Conservation (phyloP, 805 yeast genomes). For the Teunomyces kruisii region DNA sequence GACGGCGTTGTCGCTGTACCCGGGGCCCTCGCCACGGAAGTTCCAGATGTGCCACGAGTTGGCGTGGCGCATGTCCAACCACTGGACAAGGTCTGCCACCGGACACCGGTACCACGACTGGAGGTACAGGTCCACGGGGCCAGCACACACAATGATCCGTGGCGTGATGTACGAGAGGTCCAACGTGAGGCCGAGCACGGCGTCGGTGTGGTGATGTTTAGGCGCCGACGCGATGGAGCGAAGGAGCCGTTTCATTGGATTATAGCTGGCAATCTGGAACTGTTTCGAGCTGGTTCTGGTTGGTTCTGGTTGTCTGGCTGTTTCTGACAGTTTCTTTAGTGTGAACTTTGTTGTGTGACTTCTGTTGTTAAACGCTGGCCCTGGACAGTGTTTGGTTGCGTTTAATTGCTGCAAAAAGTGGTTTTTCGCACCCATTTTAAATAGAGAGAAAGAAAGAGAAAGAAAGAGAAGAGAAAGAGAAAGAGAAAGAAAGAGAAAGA, state of each 20-base stretch:
- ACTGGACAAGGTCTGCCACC: constrained; percentile 49
- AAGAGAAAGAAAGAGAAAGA: no score
- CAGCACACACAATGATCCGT: constrained; percentile 69
- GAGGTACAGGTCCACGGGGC: constrained; percentile 55
- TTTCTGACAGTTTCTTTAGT: no score
- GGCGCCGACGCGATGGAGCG: constrained; percentile 23
- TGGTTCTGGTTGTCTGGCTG: no score
- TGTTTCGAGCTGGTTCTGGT: no score
- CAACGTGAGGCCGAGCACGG: constrained; percentile 30
- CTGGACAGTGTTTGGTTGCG: no score
- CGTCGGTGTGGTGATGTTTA: constrained; percentile 18
- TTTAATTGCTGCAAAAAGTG: no score
- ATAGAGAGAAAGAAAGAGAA: no score
- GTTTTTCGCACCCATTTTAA: no score
- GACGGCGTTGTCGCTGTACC: constrained; percentile 41
- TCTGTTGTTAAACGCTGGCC: no score
- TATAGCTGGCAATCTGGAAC: no score
- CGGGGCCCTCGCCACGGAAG: constrained; percentile 56
- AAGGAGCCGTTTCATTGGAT: constrained; percentile 15
- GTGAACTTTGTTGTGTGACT: no score
- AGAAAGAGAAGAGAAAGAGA: no score
- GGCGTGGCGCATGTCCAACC: constrained; percentile 38
- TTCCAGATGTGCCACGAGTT: constrained; percentile 73
- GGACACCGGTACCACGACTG: constrained; percentile 52
- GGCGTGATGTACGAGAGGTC: constrained; percentile 70